Base-by-base conservation (phyloP, 441 rosid species). In the Omphalea diandra region DNA sequence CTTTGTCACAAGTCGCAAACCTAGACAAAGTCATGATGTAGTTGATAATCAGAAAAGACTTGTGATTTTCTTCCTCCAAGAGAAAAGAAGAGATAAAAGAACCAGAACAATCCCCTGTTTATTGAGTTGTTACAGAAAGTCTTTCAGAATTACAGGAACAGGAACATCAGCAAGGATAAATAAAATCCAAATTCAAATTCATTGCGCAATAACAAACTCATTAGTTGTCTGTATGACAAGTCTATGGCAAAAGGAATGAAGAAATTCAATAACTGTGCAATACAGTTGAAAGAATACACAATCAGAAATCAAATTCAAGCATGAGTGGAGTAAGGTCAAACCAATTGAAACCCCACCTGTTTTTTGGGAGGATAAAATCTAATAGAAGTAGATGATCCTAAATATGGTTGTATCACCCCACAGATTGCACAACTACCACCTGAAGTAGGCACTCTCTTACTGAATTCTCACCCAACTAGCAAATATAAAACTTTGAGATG, bases 1-100 rank as follows among this genome's bases (percentile, higher is more conserved):
- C 57, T 32, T 64, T 64, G 3, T 49, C 29, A 47, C 31, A 49
- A 49, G 27, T 65, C 11, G 31, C 43, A 47, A 33, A 32, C 44
- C 43, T 32, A 47, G 18, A 53, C 32, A 7, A 7, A n/a, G 62
- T 67, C 54, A 41, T 26, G 52, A 40, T 36, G 43, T 22, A 68
- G 72, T 68, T 46, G 43, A 57, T 7, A 22, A n/a, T 56, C 63
- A 43, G 24, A 57, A n/a, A 31, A 44, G 40, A 54, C 47, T 33
- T 33, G 47, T 50, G 69, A 52, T 46, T 32, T 43, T 54, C 29
- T 44, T 24, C 12, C 55, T 36, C 38, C 18, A 17, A 61, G 1
- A 15, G 17, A 31, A 32, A 41, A n/a, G 14, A 8, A 41, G 36
- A 14, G 11, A 62, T 14, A 20, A 3, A 15, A 35, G 20, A 60